Evolutionary conservation across 345 rosid genomes (phyloP).

Genomic region (Euclidium syriacum): DNA sequence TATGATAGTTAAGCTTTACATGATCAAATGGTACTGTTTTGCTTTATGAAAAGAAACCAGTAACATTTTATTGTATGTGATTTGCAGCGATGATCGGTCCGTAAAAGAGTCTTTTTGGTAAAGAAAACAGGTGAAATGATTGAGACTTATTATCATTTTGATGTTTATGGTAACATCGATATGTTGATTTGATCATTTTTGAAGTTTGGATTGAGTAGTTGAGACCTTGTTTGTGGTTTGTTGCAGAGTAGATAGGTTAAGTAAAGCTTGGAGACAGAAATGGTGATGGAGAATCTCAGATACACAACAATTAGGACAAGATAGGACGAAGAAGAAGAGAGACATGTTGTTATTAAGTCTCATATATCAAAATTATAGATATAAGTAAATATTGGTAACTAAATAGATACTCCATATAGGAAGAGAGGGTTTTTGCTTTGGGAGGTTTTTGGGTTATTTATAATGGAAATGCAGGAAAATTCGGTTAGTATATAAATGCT

Average conservation of each 20-base stretch:
- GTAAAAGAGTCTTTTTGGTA: constrained; percentile 2
- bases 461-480: constrained; percentile 6
- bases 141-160: neutral
- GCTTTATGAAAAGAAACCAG: neutral
- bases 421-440: constrained; percentile 3
- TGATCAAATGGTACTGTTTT: neutral
- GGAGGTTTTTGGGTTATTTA: constrained; percentile 17
- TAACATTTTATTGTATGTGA: neutral
- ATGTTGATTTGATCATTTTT: neutral
- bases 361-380: constrained; percentile 28
- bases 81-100: neutral
- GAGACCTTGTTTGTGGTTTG: constrained; percentile 26
- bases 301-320: constrained; percentile 8
- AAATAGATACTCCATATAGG: neutral
- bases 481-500: constrained; percentile 1
- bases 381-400: constrained; percentile 20
- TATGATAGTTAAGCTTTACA: neutral
- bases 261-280: no score
- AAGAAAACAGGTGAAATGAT: neutral
- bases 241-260: constrained; percentile 38
- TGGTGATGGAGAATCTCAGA: constrained; percentile 14
- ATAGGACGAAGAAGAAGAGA: constrained; percentile 23
- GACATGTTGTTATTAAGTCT: constrained; percentile 25
- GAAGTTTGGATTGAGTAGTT: constrained; percentile 1
- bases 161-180: neutral